A percentile compares a stretch with the other conserved stretches of the same genome.
phyloP scores from a whole-genome alignment of 495 filamentous ascomycete species.

The Penicillium bovifimosum region DNA sequence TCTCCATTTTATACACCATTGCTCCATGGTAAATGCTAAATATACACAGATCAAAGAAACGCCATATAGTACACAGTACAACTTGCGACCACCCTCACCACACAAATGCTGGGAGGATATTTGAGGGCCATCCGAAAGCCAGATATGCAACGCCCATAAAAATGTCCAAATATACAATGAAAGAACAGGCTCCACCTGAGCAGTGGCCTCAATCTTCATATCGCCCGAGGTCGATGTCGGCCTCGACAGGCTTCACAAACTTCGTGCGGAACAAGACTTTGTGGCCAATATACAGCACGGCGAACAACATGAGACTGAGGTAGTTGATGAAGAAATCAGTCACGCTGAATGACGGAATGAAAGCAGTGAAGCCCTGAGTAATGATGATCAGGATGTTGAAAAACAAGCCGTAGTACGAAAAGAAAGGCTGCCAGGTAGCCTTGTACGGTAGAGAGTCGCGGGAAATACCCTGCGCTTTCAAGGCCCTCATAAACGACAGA shows the following conservation, averaged over 20 bases:
- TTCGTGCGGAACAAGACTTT: conserved; percentile 37
- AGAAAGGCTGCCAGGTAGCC: conserved; percentile 47
- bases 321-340: conserved; percentile 51
- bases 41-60: too few species aligned
- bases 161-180: not conserved
- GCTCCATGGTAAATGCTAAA: too few species aligned
- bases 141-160: not conserved
- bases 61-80: too few species aligned
- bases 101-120: too few species aligned
- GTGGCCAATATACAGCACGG: conserved; percentile 46
- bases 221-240: conserved; percentile 32
- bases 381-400: conserved; percentile 56
- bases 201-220: not conserved
- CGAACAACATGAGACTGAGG: conserved; percentile 49
- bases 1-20: too few species aligned
- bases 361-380: conserved; percentile 60
- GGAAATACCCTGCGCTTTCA: conserved; percentile 44
- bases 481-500: conserved; percentile 49
- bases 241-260: conserved; percentile 30
- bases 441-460: conserved; percentile 48
- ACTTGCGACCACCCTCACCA: too few species aligned
- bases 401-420: conserved; percentile 51
- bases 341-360: conserved; percentile 52
- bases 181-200: not conserved
- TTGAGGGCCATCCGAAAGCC: not conserved